Evolutionary conservation across 1,139 yeast species (phyloP), one percentile per base, ranked within the genome.

Genomic region (Yamadazyma jaroonii): DNA sequence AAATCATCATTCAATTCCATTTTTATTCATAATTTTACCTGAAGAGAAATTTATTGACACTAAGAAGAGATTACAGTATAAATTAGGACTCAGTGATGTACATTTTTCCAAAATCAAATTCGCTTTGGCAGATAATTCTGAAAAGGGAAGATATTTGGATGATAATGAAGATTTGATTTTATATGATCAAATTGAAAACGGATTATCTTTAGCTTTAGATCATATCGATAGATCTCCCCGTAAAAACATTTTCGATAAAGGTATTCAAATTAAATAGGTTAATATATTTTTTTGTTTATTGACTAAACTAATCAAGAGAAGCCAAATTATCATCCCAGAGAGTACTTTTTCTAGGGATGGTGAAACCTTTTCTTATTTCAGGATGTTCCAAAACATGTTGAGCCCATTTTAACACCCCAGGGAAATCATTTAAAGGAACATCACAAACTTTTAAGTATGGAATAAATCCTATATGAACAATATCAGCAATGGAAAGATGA

Each of bases 1-100:
- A 32, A 77, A 80, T 46, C 70, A 79, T 14, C 98, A 94, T 57
- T 94, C 97, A n/a, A 70, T 84, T 25, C 96, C 98, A 6, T 92
- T 92, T 57, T 64, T 84, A 17, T 84, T 92, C 54, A 77, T 81
- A 10, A 61, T 87, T 7, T 67, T 73, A 37, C 82, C 84, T 3
- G 72, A 71, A 14, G 98, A 94, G 57, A 62, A 62, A 33, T 76
- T 86, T 38, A 54, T 59, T 3, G 80, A 77, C n/a, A 82, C 95
- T 2, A 81, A 74, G 51, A 72, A 65, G 21, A 75, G 98, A 44
- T 65, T 92, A 44, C 84, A 84, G 53, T 72, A 70, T 48, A 67
- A 67, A 42, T 52, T 88, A 47, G 96, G 96, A 0, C 63, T 87
- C 42, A 90, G 90, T 14, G 81, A 77, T 43, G 84, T 78, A 51